Percentiles rank a stretch among this genome's conserved stretches.
phyloP scores from a whole-genome alignment of 306 rosid genomes.

The Arachis stenosperma region DNA sequence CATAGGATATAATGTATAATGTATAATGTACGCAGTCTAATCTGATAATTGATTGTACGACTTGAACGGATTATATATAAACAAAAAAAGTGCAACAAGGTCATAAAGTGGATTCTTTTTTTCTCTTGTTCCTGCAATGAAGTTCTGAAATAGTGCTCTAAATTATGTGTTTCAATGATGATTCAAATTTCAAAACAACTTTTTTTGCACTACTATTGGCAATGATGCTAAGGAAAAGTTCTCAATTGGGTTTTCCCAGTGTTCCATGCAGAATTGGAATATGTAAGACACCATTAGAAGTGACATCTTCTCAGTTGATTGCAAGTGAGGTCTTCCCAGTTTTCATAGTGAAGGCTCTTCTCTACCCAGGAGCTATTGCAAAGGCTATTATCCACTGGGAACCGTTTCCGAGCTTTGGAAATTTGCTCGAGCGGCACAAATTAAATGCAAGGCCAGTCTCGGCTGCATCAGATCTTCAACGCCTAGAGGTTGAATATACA shows the following conservation, averaged over 20 bases:
- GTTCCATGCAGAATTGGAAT: conserved; percentile 66
- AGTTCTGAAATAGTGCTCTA: conserved; percentile 7
- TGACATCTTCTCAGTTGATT: conserved; percentile 73
- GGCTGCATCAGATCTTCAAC: conserved; percentile 61
- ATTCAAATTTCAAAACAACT: conserved; percentile 6
- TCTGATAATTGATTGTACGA: too few species aligned
- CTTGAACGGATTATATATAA: too few species aligned
- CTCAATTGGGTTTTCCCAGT: conserved; percentile 42
- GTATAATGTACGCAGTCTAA: too few species aligned
- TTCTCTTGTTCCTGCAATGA: neutral
- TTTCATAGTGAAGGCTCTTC: conserved; percentile 58
- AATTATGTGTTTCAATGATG: conserved; percentile 3
- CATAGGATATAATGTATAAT: too few species aligned
- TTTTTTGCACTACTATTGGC: neutral
- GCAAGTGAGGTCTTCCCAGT: conserved; percentile 59
- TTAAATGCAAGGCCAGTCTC: conserved; percentile 43
- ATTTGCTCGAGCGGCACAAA: conserved; percentile 48
- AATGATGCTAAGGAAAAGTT: neutral
- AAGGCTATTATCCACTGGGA: conserved; percentile 49
- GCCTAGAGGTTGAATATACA: conserved; percentile 65
- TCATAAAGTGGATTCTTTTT: too few species aligned
- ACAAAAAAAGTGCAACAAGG: too few species aligned
- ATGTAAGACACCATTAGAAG: conserved; percentile 72
- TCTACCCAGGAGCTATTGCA: conserved; percentile 78
- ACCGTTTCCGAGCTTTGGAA: conserved; percentile 49